Base-by-base conservation (phyloP, 2,329 filamentous ascomycete genomes). In the Monosporascus sp. region DNA sequence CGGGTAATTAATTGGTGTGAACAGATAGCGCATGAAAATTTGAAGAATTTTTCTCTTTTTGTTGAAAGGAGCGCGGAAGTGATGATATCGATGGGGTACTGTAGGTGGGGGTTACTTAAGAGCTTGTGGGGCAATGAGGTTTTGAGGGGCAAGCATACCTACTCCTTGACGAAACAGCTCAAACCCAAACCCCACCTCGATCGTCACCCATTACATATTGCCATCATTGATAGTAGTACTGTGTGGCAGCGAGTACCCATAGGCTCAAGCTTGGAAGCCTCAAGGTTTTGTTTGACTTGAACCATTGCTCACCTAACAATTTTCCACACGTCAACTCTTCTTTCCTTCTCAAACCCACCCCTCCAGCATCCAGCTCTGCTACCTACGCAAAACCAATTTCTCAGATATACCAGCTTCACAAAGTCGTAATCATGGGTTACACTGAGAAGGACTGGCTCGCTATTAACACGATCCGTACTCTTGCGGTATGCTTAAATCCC, bases 391-490 rank as follows among this genome's bases (percentile, higher is more conserved):
- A 48, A 37, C 44, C 31, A 31, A 36, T 20, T 25, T 20, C 46
- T 38, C 54, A 56, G 49, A 62, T 51, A 51, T 39, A 61, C 56
- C 52, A 61, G 54, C 31, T 36, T 50, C 20, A 24, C 54, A 67
- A 64, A 66, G 68, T 60, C 71, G 75, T 71, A 74, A 85, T 70
- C 74, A 97, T 97, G 93, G 86, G 86, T 74, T 97, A 89, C 83
- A 82, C 82, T 73, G 89, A 97, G 69, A 75, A 86, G 71, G 94
- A 99, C 75, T 80, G 87, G 81, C 84, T 91, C 77, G 89, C 90
- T 71, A 90, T 99, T 80, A 97, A 97, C 87, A 96, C 93, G 75
- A 97, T 99, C 81, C 90, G 94, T 74, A 77, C 90, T 72, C 85
- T 99, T 67, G 92, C 94, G 74, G 94, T 97, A 87, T 76, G 91